These are phyloP conservation scores for Colletotrichum echinochloae DNA, from an alignment of 2,329 filamentous ascomycete species.

Conservation along the genomic window DNA sequence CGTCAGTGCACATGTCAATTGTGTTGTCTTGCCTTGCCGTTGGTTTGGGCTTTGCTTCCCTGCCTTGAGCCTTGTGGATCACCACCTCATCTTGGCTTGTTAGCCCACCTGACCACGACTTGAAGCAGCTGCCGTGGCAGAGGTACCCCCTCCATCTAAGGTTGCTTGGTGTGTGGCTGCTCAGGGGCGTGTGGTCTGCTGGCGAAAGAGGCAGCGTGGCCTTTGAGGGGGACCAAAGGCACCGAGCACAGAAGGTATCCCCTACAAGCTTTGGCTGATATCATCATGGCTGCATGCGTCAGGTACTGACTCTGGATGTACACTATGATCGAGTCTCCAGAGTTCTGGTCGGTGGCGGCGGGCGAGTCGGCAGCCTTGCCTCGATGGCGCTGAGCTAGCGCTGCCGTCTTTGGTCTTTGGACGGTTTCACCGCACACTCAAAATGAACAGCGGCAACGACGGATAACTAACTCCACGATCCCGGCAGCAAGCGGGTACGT, in stretches of 20 bases:
- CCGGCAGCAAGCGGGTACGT: neutral
- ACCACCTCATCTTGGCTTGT: slow-evolving; percentile 7
- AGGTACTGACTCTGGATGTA: slow-evolving; percentile 8
- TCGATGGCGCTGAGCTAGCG: slow-evolving; percentile 19
- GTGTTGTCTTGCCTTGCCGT: neutral
- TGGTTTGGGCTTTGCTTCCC: slow-evolving; percentile 8
- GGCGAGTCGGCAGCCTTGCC: slow-evolving; percentile 12
- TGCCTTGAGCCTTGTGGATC: neutral
- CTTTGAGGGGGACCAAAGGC: slow-evolving; percentile 1
- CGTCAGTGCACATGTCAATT: neutral
- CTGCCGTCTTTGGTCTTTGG: slow-evolving; percentile 20
- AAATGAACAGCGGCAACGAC: neutral
- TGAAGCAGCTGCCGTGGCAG: neutral
- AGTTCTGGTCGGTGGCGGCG: slow-evolving; percentile 21
- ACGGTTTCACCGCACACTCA: slow-evolving; percentile 28
- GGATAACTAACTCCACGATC: neutral
- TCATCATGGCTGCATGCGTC: slow-evolving; percentile 24
- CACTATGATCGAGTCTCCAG: neutral
- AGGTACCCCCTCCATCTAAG: neutral
- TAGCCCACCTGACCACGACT: neutral
- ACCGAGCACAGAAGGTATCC: no score
- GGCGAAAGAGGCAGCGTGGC: neutral
- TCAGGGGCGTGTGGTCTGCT: slow-evolving; percentile 14
- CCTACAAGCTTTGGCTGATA: neutral
- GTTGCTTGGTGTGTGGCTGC: slow-evolving; percentile 21